Evolutionary conservation across 1,139 yeast species (phyloP).

Genomic region (Zygosaccharomyces pseudobailii): DNA sequence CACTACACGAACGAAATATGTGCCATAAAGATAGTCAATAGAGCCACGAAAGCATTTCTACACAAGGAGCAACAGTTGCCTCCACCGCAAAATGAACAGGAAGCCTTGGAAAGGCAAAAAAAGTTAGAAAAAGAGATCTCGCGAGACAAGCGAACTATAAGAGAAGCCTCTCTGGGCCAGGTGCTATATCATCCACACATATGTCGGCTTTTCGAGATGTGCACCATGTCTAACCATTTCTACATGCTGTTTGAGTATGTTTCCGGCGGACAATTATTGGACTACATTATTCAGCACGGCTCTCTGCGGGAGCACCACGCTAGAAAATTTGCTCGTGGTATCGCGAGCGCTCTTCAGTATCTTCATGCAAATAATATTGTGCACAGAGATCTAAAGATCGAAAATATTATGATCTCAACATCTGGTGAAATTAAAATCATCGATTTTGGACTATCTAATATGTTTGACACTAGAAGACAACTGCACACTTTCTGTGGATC

Average conservation of each 20-base stretch:
- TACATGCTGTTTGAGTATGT: slow-evolving; percentile 97
- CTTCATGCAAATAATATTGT: slow-evolving; percentile 92
- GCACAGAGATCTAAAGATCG: slow-evolving; percentile 94
- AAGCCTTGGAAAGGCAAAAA: slow-evolving; percentile 57
- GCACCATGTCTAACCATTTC: slow-evolving; percentile 94
- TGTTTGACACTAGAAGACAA: slow-evolving; percentile 66
- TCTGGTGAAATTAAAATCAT: slow-evolving; percentile 93
- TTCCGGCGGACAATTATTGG: slow-evolving; percentile 96
- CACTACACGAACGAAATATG: slow-evolving; percentile 76
- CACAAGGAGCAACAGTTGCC: slow-evolving; percentile 73
- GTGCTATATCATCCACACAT: slow-evolving; percentile 88
- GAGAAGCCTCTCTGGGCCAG: slow-evolving; percentile 93
- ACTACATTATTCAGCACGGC: slow-evolving; percentile 95
- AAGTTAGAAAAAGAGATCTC: slow-evolving; percentile 84
- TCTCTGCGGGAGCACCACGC: slow-evolving; percentile 92
- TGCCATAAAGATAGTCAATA: slow-evolving; percentile 78
- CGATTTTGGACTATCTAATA: slow-evolving; percentile 91
- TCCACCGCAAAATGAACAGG: slow-evolving; percentile 54
- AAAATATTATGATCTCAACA: slow-evolving; percentile 89
- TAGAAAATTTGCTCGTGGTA: slow-evolving; percentile 92
- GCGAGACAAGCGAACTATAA: slow-evolving; percentile 83
- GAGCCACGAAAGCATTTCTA: slow-evolving; percentile 72
- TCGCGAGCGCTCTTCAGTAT: slow-evolving; percentile 89
- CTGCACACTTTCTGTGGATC: slow-evolving; percentile 97
- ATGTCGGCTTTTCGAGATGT: slow-evolving; percentile 88